A percentile compares a stretch with the other conserved stretches of the same genome.
These are phyloP conservation scores for Prunus campanulata DNA, from an alignment of 306 rosid species.

Conservation along the genomic window DNA sequence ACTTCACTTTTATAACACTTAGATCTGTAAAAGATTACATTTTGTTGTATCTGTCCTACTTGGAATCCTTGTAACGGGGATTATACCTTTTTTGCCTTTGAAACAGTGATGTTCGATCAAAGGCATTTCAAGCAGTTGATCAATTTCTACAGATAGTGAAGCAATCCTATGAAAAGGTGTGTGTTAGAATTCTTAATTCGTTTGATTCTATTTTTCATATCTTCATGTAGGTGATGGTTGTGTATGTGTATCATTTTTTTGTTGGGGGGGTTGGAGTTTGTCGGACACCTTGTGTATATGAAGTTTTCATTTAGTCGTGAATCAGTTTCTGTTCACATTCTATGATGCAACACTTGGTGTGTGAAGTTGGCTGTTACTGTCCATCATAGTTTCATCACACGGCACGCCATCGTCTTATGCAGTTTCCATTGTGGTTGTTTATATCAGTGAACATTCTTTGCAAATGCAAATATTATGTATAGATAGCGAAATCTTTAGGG, in stretches of 20 bases:
- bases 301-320: neutral
- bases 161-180: constrained; percentile 85
- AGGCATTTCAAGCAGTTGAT: constrained; percentile 95
- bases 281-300: neutral
- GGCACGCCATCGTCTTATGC: neutral
- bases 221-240: neutral
- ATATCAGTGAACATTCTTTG: neutral
- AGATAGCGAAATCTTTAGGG: neutral
- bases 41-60: neutral
- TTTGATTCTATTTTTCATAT: constrained; percentile 14
- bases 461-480: neutral
- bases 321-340: neutral
- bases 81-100: constrained; percentile 15
- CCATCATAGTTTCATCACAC: neutral
- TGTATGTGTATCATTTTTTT: too few relatives aligned
- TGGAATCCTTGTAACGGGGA: neutral
- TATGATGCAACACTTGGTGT: constrained; percentile 1
- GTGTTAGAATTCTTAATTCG: constrained; percentile 23
- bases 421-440: neutral
- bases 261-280: too few relatives aligned
- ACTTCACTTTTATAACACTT: neutral
- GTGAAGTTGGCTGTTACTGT: neutral
- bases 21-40: neutral
- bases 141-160: constrained; percentile 81
- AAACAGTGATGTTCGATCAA: constrained; percentile 83